A percentile compares a stretch with the other conserved stretches of the same genome.
These are phyloP conservation scores for Reutealis trisperma DNA, from an alignment of 345 rosid genomes.

Conservation along the genomic window DNA sequence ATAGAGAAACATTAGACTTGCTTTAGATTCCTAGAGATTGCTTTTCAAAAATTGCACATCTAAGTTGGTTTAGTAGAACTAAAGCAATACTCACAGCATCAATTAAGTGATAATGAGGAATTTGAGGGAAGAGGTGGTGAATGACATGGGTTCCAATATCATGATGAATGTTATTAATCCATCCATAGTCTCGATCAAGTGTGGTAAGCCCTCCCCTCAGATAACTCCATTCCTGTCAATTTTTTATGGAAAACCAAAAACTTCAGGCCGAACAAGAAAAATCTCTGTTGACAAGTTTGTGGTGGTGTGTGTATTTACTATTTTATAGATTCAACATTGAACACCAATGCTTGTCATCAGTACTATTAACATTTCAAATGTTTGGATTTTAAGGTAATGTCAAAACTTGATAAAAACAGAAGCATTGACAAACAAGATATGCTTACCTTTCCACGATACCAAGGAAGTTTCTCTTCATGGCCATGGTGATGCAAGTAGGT, in stretches of 20 bases:
- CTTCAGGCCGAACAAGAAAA: not conserved
- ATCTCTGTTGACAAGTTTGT: not conserved
- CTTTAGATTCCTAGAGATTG: not conserved
- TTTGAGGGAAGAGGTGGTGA: constrained; percentile 91
- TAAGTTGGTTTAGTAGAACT: no score
- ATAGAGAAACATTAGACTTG: not conserved
- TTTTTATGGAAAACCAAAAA: not conserved
- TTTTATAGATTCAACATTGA: not conserved
- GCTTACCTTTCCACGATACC: constrained; percentile 89
- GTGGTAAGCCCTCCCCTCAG: constrained; percentile 89
- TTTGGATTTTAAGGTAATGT: not conserved
- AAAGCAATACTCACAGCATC: constrained; percentile 61
- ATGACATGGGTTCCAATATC: constrained; percentile 90
- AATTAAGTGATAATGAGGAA: constrained; percentile 76
- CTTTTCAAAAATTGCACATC: not conserved
- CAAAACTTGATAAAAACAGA: not conserved
- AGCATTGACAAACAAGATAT: not conserved
- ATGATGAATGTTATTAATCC: constrained; percentile 74
- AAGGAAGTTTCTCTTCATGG: constrained; percentile 75
- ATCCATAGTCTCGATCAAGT: constrained; percentile 74
- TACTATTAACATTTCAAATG: not conserved
- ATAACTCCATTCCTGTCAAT: constrained; percentile 75
- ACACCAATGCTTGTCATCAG: not conserved
- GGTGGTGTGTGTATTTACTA: not conserved
- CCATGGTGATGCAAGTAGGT: constrained; percentile 94